These are phyloP conservation scores for Begonia loranthoides DNA, from an alignment of 306 rosid species.

Conservation along the genomic window DNA sequence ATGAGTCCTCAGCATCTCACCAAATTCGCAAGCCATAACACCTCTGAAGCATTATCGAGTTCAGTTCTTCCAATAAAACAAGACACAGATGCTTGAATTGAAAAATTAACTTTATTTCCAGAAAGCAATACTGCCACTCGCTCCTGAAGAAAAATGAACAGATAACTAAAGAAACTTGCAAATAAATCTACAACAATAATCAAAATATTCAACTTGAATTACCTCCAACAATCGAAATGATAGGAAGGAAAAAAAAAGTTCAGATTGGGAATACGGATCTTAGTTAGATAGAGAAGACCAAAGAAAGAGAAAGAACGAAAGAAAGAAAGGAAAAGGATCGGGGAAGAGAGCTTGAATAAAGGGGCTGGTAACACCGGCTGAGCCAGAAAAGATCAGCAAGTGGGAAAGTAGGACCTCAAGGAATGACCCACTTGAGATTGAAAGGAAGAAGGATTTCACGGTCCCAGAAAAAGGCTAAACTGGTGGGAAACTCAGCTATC, in stretches of 20 bases:
- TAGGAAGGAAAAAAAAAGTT: constrained; percentile 9
- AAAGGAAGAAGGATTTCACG: constrained; percentile 34
- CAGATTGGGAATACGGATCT: constrained; percentile 36
- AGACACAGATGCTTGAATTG: constrained; percentile 38
- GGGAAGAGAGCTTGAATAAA: constrained; percentile 12
- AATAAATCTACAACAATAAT: constrained; percentile 11
- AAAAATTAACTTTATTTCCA: constrained; percentile 17
- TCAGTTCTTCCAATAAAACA: constrained; percentile 15
- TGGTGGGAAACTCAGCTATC: constrained; percentile 59
- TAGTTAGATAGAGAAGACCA: constrained; percentile 10
- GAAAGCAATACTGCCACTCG: constrained; percentile 14
- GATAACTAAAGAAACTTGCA: constrained; percentile 14
- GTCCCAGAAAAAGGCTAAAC: constrained; percentile 38
- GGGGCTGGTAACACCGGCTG: constrained; percentile 30
- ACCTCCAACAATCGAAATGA: constrained; percentile 23
- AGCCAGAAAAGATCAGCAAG: constrained; percentile 52
- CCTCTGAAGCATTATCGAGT: constrained; percentile 30
- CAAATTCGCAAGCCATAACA: constrained; percentile 29
- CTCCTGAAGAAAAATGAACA: constrained; percentile 15
- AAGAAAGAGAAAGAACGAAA: not conserved
- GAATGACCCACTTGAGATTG: constrained; percentile 60
- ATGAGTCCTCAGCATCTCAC: constrained; percentile 13
- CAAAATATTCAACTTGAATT: constrained; percentile 14
- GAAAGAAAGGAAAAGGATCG: constrained; percentile 8
- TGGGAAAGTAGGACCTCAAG: constrained; percentile 71